Base-by-base conservation (phyloP, 1,139 yeast species). In the Wickerhamiella infanticola region DNA sequence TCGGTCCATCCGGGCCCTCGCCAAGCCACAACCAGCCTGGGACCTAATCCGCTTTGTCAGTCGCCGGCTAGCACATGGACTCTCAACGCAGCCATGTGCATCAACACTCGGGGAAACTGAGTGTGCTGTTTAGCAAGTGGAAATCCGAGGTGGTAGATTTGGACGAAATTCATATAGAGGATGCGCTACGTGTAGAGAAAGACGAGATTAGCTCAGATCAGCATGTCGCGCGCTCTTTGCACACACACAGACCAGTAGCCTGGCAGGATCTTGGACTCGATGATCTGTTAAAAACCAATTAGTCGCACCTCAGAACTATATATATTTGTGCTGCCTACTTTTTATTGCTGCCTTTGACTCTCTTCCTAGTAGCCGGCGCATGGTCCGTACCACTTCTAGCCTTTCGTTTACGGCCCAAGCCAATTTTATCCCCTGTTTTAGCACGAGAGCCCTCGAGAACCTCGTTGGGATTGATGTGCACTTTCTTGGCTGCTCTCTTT, bases 391-490 rank as follows among this genome's bases (percentile, higher is more conserved):
- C 27, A 39, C 44, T 49, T 7, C 52, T 48, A 1, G 52, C 46
- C 44, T 51, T 49, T 24, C 50, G 41, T 42, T 48, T 51, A 31
- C 47, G 40, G 35, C 51, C 49, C 27, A 53, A 45, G 11, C 40
- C 36, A n/a, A 45, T 33, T 8, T 33, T 68, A 43, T 67, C 74
- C 39, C 86, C 93, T 63, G 75, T 79, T 50, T 67, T 65, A n/a
- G 95, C 86, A 63, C 95, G 80, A 53, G 73, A 69, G 51, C 94
- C 97, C 66, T 88, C 98, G 45, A 79, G 64, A 45, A 69, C 68
- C 81, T 50, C 73, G 26, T 27, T 39, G 24, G 18, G 35, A 24
- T 9, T 24, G 3, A 24, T 7, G 7, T 13, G n/a, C 26, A 26
- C 25, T 3, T 24, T 13, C 9, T 39, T 9, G 35, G 26, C 36